Evolutionary conservation across 1,139 yeast species (phyloP).

Genomic region (Saccharomyces hybrid): DNA sequence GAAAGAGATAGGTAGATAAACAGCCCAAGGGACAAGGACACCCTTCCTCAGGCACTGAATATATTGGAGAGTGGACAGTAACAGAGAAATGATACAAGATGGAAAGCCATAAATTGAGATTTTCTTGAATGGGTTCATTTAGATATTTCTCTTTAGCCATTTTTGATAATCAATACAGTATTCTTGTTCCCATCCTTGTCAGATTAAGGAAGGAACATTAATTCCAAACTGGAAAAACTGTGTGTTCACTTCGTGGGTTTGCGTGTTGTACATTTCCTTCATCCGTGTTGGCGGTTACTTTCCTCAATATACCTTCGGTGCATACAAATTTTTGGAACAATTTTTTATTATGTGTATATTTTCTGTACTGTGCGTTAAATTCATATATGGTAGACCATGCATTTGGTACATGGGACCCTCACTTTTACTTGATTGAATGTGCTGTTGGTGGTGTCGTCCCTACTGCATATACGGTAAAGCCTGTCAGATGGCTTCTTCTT

Average conservation of each 20-base stretch:
- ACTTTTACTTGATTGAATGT: not conserved
- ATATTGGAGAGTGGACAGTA: not conserved
- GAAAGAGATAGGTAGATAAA: not conserved
- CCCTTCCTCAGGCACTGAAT: not conserved
- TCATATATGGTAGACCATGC: not conserved
- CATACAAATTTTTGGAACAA: not conserved
- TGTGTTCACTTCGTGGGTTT: not conserved
- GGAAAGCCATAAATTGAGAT: not conserved
- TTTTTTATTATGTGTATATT: not conserved
- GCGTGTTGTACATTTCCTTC: not conserved
- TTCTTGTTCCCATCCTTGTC: not conserved
- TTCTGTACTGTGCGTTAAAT: not conserved
- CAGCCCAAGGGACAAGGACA: not conserved
- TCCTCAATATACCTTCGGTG: not conserved
- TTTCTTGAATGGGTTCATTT: not conserved
- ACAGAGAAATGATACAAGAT: not conserved
- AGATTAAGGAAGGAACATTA: not conserved
- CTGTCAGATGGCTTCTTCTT: not conserved
- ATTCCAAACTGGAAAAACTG: not conserved
- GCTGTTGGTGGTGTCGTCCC: not conserved
- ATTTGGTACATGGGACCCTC: too few relatives aligned
- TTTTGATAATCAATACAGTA: not conserved
- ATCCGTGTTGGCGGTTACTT: not conserved
- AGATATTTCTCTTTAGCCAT: not conserved
- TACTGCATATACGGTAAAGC: not conserved